These are phyloP conservation scores for Plasmodium fragile DNA, from an alignment of 169 alveolate genomes.

Conservation along the genomic window DNA sequence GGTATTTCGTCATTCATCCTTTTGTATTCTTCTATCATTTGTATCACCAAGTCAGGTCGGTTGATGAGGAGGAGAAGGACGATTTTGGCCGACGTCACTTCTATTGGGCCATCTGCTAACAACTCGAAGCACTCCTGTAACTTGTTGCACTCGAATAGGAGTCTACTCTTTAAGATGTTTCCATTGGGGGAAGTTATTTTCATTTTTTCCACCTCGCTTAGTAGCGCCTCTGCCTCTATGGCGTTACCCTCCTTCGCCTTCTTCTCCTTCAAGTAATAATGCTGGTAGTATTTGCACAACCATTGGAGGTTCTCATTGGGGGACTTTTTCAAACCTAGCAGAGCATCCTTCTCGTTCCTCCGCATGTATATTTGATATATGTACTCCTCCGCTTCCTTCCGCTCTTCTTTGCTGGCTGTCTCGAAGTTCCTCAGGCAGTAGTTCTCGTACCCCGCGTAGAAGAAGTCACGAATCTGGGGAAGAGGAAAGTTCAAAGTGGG, in stretches of 20 bases:
- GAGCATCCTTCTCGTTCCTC: constrained; percentile 23
- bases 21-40: constrained; percentile 31
- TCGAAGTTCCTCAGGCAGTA: constrained; percentile 39
- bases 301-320: constrained; percentile 42
- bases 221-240: not conserved
- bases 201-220: constrained; percentile 11
- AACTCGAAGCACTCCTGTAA: constrained; percentile 72
- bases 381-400: constrained; percentile 50
- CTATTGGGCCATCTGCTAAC: constrained; percentile 38
- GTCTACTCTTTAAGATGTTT: constrained; percentile 52
- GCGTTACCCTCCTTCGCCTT: not conserved
- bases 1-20: constrained; percentile 75
- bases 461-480: constrained; percentile 53
- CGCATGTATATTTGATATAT: constrained; percentile 71
- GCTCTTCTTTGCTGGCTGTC: constrained; percentile 16
- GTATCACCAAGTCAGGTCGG: constrained; percentile 34
- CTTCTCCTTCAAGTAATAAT: constrained; percentile 60
- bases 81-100: constrained; percentile 43
- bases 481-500: too few relatives aligned
- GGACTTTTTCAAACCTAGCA: constrained; percentile 29
- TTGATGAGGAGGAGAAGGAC: constrained; percentile 26
- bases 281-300: constrained; percentile 37
- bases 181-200: constrained; percentile 30
- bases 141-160: constrained; percentile 42
- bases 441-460: constrained; percentile 58